These are phyloP conservation scores for Wallemia hederae DNA, from an alignment of 1,284 basidiomycete species.

Conservation along the genomic window DNA sequence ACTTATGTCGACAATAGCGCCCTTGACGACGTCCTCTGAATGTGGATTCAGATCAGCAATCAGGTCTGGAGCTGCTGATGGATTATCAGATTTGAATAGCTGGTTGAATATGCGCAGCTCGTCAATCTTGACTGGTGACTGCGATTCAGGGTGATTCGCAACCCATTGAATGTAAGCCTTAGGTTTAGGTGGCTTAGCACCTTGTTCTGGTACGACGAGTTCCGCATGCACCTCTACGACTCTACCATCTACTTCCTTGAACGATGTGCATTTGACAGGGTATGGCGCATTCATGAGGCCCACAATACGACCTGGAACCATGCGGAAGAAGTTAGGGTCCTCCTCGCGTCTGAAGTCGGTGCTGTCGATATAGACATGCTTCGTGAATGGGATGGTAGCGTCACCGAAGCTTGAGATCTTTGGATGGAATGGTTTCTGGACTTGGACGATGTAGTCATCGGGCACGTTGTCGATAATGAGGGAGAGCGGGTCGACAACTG, in stretches of 20 bases:
- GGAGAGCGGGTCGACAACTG: slow-evolving; percentile 75
- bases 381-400: slow-evolving; percentile 59
- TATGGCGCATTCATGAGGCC: slow-evolving; percentile 85
- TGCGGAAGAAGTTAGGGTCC: slow-evolving; percentile 84
- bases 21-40: slow-evolving; percentile 44
- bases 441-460: slow-evolving; percentile 50
- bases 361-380: slow-evolving; percentile 67
- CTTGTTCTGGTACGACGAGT: slow-evolving; percentile 27
- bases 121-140: slow-evolving; percentile 53
- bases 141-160: slow-evolving; percentile 44
- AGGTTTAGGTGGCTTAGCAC: slow-evolving; percentile 34
- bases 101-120: slow-evolving; percentile 79
- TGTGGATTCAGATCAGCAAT: slow-evolving; percentile 46
- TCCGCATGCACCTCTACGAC: slow-evolving; percentile 51
- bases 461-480: slow-evolving; percentile 71
- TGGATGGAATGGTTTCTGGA: slow-evolving; percentile 81
- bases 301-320: slow-evolving; percentile 88
- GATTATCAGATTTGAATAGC: slow-evolving; percentile 81
- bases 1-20: slow-evolving; percentile 61
- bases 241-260: slow-evolving; percentile 35
- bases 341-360: slow-evolving; percentile 83
- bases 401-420: slow-evolving; percentile 70
- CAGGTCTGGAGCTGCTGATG: slow-evolving; percentile 40
- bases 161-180: slow-evolving; percentile 98
- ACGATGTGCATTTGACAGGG: slow-evolving; percentile 77